Conservation (phyloP, 2,329 filamentous ascomycete genomes). For the Cytospora chrysosperma region DNA sequence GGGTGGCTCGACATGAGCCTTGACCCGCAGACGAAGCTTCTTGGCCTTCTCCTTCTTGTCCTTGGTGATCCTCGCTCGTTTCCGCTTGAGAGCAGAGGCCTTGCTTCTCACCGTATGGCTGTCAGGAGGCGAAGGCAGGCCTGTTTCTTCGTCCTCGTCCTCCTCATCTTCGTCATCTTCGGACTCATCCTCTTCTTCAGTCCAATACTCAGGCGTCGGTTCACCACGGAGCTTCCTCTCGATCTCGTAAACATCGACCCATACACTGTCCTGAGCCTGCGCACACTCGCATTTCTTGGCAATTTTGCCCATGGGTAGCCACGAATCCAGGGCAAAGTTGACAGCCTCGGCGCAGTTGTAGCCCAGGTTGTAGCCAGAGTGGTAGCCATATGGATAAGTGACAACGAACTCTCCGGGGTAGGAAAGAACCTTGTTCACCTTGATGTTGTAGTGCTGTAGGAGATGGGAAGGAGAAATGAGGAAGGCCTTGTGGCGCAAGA, state of each 20-base stretch:
- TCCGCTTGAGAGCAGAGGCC: constrained; percentile 65
- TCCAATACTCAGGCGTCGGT: constrained; percentile 73
- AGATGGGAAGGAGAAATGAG: constrained; percentile 89
- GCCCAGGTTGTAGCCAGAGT: constrained; percentile 95
- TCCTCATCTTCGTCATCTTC: constrained; percentile 65
- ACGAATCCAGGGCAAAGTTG: constrained; percentile 94
- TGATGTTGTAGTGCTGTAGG: constrained; percentile 86
- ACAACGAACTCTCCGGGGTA: constrained; percentile 98
- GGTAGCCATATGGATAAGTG: constrained; percentile 97
- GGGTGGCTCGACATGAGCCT: constrained; percentile 69
- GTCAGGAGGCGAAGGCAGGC: constrained; percentile 75
- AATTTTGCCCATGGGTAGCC: constrained; percentile 91
- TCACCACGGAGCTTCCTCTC: constrained; percentile 92
- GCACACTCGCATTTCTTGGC: constrained; percentile 97
- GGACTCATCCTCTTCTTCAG: constrained; percentile 71
- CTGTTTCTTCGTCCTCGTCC: constrained; percentile 57
- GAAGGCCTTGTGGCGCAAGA: constrained; percentile 95
- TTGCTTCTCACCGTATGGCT: constrained; percentile 70
- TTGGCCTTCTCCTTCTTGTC: constrained; percentile 63
- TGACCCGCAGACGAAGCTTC: constrained; percentile 74
- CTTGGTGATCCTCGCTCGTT: constrained; percentile 47
- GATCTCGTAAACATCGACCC: constrained; percentile 95
- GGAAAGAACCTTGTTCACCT: constrained; percentile 92
- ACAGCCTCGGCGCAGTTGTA: constrained; percentile 99
- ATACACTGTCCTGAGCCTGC: constrained; percentile 92